Base-by-base conservation (phyloP, 139 green algal species). In the Auxenochlorella pyrenoidosa region DNA sequence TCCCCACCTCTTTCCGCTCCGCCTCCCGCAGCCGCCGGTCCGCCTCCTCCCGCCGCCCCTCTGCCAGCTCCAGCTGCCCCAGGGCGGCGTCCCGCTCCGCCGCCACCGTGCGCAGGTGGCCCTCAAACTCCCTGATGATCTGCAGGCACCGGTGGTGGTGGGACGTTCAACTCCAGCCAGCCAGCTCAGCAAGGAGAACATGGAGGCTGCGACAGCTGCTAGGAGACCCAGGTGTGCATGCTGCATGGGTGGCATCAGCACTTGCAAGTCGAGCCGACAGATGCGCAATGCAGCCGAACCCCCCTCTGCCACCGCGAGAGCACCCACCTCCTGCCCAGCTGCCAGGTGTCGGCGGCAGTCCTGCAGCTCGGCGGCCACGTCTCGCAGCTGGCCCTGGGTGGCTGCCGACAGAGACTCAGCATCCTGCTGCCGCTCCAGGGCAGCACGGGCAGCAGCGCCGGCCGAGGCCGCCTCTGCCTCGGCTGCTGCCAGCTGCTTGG, bases 91-190 rank as follows among this genome's bases (percentile, higher is more conserved):
- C 84, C 0, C 84, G 54, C 75, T 88, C 84, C 3, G 12, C 58
- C 1, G 75, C 73, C 73, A 88, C 84, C 2, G 58, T 51, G 18
- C 75, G 75, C 38, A 88, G 59, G 59, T 83, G 84, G 2, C 73
- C 75, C 71, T 88, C 84, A n/a, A 88, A 88, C 73, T 88, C 83
- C 16, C 68, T 43, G 19, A 51, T 79, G 73, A 79, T 51, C 40
- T 54, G 41, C 24, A 36, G 41, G 34, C 22, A 19, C 77, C 60
- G 28, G 63, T 3, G 28, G 63, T 16, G 63, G 22, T 36, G 26
- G 19, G 19, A 16, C 10, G 21, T 26, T 3, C 19, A 3, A 22
- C 12, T n/a, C 12, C 12, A 10, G 59, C 8, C 59, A 30, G 21
- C 10, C 24, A 68, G 59, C 59, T 5, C 13, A 22, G 21, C n/a